Base-by-base conservation (phyloP, 345 rosid species). In the Salix viminalis region DNA sequence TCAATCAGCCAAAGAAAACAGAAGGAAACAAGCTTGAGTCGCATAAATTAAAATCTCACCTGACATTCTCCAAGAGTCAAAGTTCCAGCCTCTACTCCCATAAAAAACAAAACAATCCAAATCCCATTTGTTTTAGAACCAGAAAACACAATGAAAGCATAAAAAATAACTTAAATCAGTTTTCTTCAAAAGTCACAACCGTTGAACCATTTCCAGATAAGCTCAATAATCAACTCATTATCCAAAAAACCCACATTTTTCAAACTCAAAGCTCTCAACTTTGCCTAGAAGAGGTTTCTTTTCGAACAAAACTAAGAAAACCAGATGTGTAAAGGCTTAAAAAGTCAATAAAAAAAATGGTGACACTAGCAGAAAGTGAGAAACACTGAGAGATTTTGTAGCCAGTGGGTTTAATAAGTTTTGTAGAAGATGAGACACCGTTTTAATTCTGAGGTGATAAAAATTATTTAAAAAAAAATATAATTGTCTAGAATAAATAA, bases 341-440 rank as follows among this genome's bases (percentile, higher is more conserved):
- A 46, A 30, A 48, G 46, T 37, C 69, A 48, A 12, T 32, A 61
- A 12, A 73, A 23, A n/a, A 36, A 75, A 32, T 39, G 61, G 81
- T 71, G 70, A 71, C 80, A 83, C 69, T 46, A 75, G 74, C 81
- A 81, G 79, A 83, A 26, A 71, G 14, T 44, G 69, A 12, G 62
- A 36, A 36, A 69, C 60, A 75, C 41, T 77, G 65, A 39, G 24
- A 77, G 50, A 62, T 37, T 23, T 37, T 16, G 58, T 48, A 41
- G 56, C 3, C 12, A 39, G 79, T 52, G 48, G 73, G 44, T 46
- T n/a, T 2, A 52, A 41, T 58, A 54, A 42, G 58, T 6, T 54
- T 65, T 42, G 82, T 16, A 73, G 64, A 70, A 50, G 80, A 65
- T 34, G 75, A 83, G 68, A 61, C 77, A 65, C 78, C 41, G 74